Evolutionary conservation across 305 asterid species (phyloP), one percentile per base, ranked within the genome.

Genomic region (Fraxinus xanthoxyloides): DNA sequence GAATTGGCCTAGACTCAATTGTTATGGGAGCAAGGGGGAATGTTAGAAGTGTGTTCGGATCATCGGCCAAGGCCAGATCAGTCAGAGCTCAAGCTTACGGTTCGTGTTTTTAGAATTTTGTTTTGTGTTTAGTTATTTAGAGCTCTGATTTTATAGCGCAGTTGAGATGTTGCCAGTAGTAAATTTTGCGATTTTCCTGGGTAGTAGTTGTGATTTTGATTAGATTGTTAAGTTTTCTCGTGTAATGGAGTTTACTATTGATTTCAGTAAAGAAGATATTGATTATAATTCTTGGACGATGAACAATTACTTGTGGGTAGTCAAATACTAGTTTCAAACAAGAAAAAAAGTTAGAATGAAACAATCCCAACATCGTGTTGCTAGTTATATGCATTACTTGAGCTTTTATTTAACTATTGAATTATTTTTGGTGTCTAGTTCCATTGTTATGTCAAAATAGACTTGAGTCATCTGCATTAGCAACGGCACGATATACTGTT

Each of bases 21-120:
- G 85, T 96, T 1, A 87, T 89, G 89, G 92, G 87, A 32, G 89
- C 84, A 3, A 86, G 85, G 74, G 87, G 82, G 5, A 79, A 86
- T 17, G 84, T 79, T 63, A 85, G 69, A 48, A 84, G 85, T n/a
- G 76, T 81, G 78, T 79, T 89, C 28, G 88, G 93, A 43, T 88
- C 92, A 24, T 82, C 92, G 23, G 88, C 89, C 31, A 92, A 89
- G 88, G 65, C 89, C 75, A 89, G 97, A 88, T 80, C 92, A 81
- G 81, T 87, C 89, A 87, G 81, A 75, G 89, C 92, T 85, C 97
- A 90, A 81, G 92, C 94, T 85, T 90, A 88, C 76, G 97, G 97
- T 92, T 75, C 59, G 89, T 85, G 24, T 31, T 67, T 82, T 38
- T 13, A 31, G 38, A 7, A 56, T 46, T 80, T 75, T 28, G 2